phyloP scores from a whole-genome alignment of 2,329 filamentous ascomycete species.

The Penicillium sp. region DNA sequence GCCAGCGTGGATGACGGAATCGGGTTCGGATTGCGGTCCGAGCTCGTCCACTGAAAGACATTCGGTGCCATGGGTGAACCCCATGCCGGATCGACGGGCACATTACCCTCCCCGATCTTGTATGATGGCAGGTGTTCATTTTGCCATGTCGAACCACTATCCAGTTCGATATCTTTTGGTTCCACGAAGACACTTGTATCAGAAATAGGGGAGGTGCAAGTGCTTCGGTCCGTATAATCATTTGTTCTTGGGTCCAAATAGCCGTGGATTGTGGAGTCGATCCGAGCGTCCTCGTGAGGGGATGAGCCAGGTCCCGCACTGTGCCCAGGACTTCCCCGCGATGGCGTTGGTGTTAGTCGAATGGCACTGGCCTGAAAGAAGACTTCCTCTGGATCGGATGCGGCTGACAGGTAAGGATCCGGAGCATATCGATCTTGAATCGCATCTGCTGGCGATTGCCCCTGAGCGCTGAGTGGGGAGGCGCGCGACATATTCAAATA shows the following conservation, averaged over 20 bases:
- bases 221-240: slow-evolving; percentile 10
- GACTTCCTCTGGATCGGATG: slow-evolving; percentile 39
- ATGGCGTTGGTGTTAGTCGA: slow-evolving; percentile 33
- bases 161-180: slow-evolving; percentile 20
- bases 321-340: slow-evolving; percentile 18
- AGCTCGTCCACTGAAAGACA: slow-evolving; percentile 34
- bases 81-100: slow-evolving; percentile 9
- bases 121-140: slow-evolving; percentile 14
- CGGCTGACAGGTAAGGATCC: slow-evolving; percentile 41
- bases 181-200: slow-evolving; percentile 13
- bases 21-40: slow-evolving; percentile 31
- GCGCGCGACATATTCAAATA: slow-evolving; percentile 23
- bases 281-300: slow-evolving; percentile 15
- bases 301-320: slow-evolving; percentile 16
- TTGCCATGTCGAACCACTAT: slow-evolving; percentile 8
- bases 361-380: slow-evolving; percentile 35
- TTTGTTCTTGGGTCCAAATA: slow-evolving; percentile 11
- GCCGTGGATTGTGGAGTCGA: slow-evolving; percentile 14
- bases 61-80: slow-evolving; percentile 19
- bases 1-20: slow-evolving; percentile 29
- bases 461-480: slow-evolving; percentile 19
- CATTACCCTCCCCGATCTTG: slow-evolving; percentile 10
- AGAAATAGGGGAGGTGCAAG: slow-evolving; percentile 11
- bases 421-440: slow-evolving; percentile 34
- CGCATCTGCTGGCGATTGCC: slow-evolving; percentile 24